phyloP scores from a whole-genome alignment of 495 filamentous ascomycete species.

The Aspergillus homomorphus region DNA sequence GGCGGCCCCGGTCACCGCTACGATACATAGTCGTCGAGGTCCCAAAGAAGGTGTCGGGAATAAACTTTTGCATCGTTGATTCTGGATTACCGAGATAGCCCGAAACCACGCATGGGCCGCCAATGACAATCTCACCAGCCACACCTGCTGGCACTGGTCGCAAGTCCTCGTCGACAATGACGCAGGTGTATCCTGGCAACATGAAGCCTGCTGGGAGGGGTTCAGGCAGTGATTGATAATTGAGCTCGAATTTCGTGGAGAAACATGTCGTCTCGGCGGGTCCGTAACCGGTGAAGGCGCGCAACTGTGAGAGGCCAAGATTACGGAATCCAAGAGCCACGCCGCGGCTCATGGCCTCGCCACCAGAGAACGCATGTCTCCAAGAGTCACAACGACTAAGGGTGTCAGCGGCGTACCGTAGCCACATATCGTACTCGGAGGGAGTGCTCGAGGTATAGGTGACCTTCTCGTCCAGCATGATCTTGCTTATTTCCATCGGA shows the following conservation, averaged over 20 bases:
- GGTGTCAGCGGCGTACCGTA: conserved; percentile 20
- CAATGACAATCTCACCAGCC: conserved; percentile 38
- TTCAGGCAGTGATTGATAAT: conserved; percentile 20
- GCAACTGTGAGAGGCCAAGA: neutral
- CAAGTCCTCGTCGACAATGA: conserved; percentile 40
- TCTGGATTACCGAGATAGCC: conserved; percentile 42
- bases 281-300: neutral
- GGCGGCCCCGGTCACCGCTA: conserved; percentile 21
- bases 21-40: neutral
- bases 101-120: conserved; percentile 31
- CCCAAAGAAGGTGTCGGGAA: conserved; percentile 7
- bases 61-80: conserved; percentile 27
- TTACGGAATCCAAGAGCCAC: neutral
- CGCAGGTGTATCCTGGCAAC: conserved; percentile 2
- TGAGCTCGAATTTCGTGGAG: neutral
- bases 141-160: conserved; percentile 45
- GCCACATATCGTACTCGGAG: conserved; percentile 36
- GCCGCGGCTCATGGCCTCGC: neutral
- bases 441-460: conserved; percentile 39
- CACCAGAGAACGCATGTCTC: neutral
- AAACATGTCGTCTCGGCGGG: neutral
- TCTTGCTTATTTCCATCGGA: conserved; percentile 19
- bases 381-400: neutral
- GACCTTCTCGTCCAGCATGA: conserved; percentile 28
- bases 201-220: conserved; percentile 19